These are phyloP conservation scores for Ascosphaera pollenicola DNA, from an alignment of 2,329 filamentous ascomycete species.

Conservation along the genomic window DNA sequence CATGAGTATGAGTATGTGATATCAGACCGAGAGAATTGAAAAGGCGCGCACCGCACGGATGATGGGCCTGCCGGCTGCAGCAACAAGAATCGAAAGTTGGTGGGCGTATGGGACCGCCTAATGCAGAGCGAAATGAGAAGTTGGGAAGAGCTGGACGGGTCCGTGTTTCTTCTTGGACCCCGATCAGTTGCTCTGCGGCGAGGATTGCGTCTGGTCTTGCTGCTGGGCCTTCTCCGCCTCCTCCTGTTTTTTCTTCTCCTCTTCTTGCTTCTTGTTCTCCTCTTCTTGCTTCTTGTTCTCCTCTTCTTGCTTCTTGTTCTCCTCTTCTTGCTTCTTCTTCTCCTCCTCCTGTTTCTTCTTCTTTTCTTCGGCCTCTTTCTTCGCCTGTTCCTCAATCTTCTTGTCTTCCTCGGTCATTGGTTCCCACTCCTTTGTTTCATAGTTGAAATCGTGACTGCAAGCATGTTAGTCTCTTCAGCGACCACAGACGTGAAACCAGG, in stretches of 20 bases:
- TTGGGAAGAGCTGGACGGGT: too few relatives aligned
- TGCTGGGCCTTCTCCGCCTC: too few relatives aligned
- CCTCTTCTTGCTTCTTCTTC: background rate
- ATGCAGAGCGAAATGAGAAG: too few relatives aligned
- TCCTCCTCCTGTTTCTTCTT: background rate
- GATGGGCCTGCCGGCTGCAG: too few relatives aligned
- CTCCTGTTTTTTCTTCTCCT: background rate
- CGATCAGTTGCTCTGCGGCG: too few relatives aligned
- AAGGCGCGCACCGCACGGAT: too few relatives aligned
- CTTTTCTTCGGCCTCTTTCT: background rate
- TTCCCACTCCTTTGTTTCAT: background rate
- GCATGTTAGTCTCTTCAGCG: background rate
- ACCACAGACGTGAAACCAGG: background rate
- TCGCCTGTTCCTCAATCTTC: background rate
- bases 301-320: background rate
- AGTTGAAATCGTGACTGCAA: conserved; percentile 1
- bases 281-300: background rate
- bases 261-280: background rate
- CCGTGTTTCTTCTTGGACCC: too few relatives aligned
- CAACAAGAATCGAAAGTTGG: too few relatives aligned
- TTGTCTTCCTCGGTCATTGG: background rate
- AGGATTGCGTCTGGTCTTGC: too few relatives aligned
- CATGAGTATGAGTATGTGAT: too few relatives aligned
- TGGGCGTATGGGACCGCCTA: too few relatives aligned
- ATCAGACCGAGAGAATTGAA: too few relatives aligned